Conservation (phyloP, 192 early-diverging fungal species). For the Backusella australiensis region DNA sequence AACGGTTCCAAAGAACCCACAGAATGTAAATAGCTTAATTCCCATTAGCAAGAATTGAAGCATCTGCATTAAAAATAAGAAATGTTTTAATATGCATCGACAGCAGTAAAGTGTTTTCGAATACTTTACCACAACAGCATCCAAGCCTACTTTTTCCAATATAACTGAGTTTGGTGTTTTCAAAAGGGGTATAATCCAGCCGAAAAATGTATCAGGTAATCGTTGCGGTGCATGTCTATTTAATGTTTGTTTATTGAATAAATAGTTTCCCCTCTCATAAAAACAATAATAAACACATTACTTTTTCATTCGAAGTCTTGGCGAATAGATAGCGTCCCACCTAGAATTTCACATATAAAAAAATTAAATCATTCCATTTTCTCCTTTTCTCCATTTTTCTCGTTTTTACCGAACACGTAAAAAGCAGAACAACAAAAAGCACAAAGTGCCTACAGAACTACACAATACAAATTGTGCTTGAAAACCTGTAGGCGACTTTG, state of each 20-base stretch:
- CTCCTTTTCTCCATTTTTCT: not conserved
- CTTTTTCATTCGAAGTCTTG: constrained; percentile 37
- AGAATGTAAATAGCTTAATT: constrained; percentile 46
- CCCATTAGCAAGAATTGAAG: constrained; percentile 51
- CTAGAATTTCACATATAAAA: not conserved
- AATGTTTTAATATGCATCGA: not conserved
- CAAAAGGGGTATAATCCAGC: constrained; percentile 51
- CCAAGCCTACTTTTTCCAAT: constrained; percentile 52
- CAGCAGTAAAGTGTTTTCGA: not conserved
- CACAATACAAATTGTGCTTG: constrained; percentile 30
- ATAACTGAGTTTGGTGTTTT: constrained; percentile 41
- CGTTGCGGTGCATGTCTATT: constrained; percentile 44
- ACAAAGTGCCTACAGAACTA: constrained; percentile 20
- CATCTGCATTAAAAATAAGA: constrained; percentile 37
- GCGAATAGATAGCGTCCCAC: constrained; percentile 33
- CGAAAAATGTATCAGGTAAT: constrained; percentile 44
- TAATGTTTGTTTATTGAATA: not conserved
- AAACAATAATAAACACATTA: constrained; percentile 4
- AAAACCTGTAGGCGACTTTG: constrained; percentile 32
- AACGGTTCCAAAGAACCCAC: constrained; percentile 45
- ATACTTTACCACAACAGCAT: constrained; percentile 52
- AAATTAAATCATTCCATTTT: not conserved
- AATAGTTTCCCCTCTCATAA: not conserved
- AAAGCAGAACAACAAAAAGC: constrained; percentile 35
- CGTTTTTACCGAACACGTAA: constrained; percentile 28